These are phyloP conservation scores for Fusarium sacchari DNA, from an alignment of 2,329 filamentous ascomycete species.

Conservation along the genomic window DNA sequence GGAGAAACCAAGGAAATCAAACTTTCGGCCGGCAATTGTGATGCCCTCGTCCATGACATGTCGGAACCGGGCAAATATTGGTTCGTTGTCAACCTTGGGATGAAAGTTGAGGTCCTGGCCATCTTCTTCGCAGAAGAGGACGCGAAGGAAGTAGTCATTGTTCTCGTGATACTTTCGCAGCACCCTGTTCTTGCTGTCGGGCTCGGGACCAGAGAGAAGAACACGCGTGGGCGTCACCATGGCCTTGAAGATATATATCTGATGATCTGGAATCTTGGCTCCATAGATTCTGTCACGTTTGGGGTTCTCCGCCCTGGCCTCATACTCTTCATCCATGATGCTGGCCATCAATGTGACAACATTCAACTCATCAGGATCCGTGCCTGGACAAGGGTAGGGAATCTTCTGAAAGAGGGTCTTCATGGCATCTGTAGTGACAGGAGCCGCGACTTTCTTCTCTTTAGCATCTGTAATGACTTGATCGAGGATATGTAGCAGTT, in stretches of 20 bases:
- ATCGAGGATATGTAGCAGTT: constrained; percentile 58
- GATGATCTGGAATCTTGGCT: constrained; percentile 47
- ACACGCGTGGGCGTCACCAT: constrained; percentile 69
- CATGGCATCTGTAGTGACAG: constrained; percentile 64
- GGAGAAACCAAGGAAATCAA: constrained; percentile 79
- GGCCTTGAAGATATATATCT: constrained; percentile 64
- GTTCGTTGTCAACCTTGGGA: constrained; percentile 55
- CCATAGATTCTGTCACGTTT: constrained; percentile 43
- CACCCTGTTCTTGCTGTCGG: constrained; percentile 76
- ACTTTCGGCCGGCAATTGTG: constrained; percentile 69
- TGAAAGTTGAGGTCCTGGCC: constrained; percentile 71
- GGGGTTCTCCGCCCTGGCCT: constrained; percentile 44
- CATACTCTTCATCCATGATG: constrained; percentile 54
- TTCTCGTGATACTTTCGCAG: constrained; percentile 71
- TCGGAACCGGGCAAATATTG: constrained; percentile 69
- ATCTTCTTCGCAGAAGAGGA: constrained; percentile 80
- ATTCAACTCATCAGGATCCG: constrained; percentile 55
- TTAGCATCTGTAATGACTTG: constrained; percentile 41
- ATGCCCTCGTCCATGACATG: constrained; percentile 68
- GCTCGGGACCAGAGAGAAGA: constrained; percentile 68
- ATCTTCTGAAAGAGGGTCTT: constrained; percentile 63
- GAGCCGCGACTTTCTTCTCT: constrained; percentile 41
- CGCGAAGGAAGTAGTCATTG: constrained; percentile 73
- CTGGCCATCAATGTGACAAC: constrained; percentile 52
- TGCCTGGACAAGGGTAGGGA: constrained; percentile 63